These are phyloP conservation scores for Talaromyces nanjingensis DNA, from an alignment of 495 filamentous ascomycete species.

Conservation along the genomic window DNA sequence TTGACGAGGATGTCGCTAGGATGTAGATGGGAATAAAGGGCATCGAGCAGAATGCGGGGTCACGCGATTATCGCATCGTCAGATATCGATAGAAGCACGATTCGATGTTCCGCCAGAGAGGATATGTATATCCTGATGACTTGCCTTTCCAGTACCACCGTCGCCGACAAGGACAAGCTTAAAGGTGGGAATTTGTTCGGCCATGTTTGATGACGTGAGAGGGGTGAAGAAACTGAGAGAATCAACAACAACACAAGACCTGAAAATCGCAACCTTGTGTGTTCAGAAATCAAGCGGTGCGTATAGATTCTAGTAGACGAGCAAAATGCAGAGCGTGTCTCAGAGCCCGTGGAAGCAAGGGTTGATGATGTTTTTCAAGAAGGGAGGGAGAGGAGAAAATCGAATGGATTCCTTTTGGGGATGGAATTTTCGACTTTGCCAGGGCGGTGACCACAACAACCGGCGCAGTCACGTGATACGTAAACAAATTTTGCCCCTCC, in stretches of 20 bases:
- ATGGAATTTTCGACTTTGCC: constrained; percentile 42
- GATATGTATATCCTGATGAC: constrained; percentile 18
- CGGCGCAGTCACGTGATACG: constrained; percentile 27
- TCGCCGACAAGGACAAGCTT: constrained; percentile 99
- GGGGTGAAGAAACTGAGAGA: constrained; percentile 15
- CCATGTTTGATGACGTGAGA: constrained; percentile 45
- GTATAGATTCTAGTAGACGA: not conserved
- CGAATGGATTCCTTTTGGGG: constrained; percentile 14
- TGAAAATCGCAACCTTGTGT: constrained; percentile 13
- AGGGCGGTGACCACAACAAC: constrained; percentile 20
- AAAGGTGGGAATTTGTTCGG: constrained; percentile 68
- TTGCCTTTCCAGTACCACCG: constrained; percentile 99
- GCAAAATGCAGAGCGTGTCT: constrained; percentile 2
- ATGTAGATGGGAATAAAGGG: not conserved
- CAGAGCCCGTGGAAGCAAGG: constrained; percentile 9
- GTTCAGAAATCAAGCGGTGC: not conserved
- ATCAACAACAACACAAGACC: not conserved
- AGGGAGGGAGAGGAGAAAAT: not conserved
- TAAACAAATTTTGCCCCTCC: constrained; percentile 11
- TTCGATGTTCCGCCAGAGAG: not conserved
- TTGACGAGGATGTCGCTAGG: not conserved
- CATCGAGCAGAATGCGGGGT: constrained; percentile 5
- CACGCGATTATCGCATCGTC: constrained; percentile 6
- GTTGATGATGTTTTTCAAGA: not conserved
- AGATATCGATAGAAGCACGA: not conserved